phyloP scores from a whole-genome alignment of 202 grass and related monocot genomes.

The Setaria italica region DNA sequence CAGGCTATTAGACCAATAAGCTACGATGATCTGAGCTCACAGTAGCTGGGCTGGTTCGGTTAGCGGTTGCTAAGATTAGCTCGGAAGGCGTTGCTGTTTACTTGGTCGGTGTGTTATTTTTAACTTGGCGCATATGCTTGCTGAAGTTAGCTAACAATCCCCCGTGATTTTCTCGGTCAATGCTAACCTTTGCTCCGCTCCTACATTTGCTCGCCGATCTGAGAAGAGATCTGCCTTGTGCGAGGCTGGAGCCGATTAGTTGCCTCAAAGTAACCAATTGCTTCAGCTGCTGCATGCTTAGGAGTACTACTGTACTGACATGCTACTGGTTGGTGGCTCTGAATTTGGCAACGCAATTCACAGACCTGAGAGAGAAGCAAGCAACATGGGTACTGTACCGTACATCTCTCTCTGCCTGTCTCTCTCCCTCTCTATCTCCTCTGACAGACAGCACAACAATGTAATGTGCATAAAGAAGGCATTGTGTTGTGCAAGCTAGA shows the following conservation, averaged over 20 bases:
- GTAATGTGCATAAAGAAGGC: slow-evolving; percentile 6
- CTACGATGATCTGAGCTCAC: slow-evolving; percentile 41
- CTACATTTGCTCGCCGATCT: slow-evolving; percentile 56
- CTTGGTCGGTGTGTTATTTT: slow-evolving; percentile 57
- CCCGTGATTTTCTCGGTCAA: slow-evolving; percentile 58
- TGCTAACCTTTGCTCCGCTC: slow-evolving; percentile 59
- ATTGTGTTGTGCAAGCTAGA: slow-evolving; percentile 24
- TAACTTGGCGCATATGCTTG: slow-evolving; percentile 27
- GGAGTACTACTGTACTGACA: slow-evolving; percentile 34
- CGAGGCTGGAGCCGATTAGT: slow-evolving; percentile 23
- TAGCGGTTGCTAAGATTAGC: slow-evolving; percentile 48
- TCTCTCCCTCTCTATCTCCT: not conserved
- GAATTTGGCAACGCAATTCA: slow-evolving; percentile 5
- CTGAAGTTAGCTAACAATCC: slow-evolving; percentile 36
- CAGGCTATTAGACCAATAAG: slow-evolving; percentile 43
- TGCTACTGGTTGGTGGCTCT: slow-evolving; percentile 48
- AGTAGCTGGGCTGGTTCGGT: slow-evolving; percentile 16
- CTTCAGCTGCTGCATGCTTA: slow-evolving; percentile 49
- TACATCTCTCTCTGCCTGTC: not conserved
- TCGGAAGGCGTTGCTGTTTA: slow-evolving; percentile 35
- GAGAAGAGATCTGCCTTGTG: slow-evolving; percentile 54
- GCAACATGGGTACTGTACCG: slow-evolving; percentile 26
- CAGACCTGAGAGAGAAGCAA: slow-evolving; percentile 15
- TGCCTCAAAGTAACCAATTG: slow-evolving; percentile 56
- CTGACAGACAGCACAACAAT: not conserved